A percentile compares a stretch with the other conserved stretches of the same genome.
These are phyloP conservation scores for Diatrype stigma DNA, from an alignment of 2,329 filamentous ascomycete genomes.

Conservation along the genomic window DNA sequence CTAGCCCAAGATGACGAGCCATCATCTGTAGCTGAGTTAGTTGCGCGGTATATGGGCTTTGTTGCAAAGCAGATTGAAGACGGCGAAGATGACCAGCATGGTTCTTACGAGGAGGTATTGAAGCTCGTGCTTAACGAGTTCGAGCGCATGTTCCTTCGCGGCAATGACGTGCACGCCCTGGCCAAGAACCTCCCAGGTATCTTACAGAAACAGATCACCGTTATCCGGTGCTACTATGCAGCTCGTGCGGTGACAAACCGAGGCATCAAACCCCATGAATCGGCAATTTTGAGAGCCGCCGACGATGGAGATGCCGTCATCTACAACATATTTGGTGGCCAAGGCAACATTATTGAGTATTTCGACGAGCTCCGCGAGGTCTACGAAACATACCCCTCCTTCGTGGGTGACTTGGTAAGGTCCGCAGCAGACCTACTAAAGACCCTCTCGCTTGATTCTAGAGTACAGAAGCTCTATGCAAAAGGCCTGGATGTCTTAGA, in stretches of 20 bases:
- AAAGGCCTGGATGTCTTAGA: slow-evolving; percentile 94
- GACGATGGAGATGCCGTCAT: slow-evolving; percentile 78
- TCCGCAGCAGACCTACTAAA: slow-evolving; percentile 84
- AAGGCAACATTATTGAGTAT: slow-evolving; percentile 99
- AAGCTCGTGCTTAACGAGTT: slow-evolving; percentile 94
- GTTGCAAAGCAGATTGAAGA: slow-evolving; percentile 86
- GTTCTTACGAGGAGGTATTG: slow-evolving; percentile 87
- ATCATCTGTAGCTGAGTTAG: slow-evolving; percentile 89
- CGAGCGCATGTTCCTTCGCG: slow-evolving; percentile 87
- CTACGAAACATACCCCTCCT: slow-evolving; percentile 84
- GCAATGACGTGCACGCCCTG: slow-evolving; percentile 93
- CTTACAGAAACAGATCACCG: slow-evolving; percentile 83
- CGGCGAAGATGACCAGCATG: slow-evolving; percentile 83
- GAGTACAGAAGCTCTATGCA: slow-evolving; percentile 90
- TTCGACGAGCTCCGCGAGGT: slow-evolving; percentile 95
- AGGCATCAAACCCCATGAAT: slow-evolving; percentile 87
- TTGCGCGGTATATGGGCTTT: slow-evolving; percentile 89
- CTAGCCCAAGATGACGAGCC: slow-evolving; percentile 97
- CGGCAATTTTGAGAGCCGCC: slow-evolving; percentile 84
- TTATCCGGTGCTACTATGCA: slow-evolving; percentile 87
- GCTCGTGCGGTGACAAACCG: slow-evolving; percentile 80
- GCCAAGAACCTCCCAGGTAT: slow-evolving; percentile 85
- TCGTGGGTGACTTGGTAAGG: slow-evolving; percentile 80
- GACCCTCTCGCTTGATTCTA: slow-evolving; percentile 73
- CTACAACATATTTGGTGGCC: slow-evolving; percentile 93